Percentiles rank a stretch among this genome's conserved stretches.
phyloP scores from a whole-genome alignment of 2,329 filamentous ascomycete genomes.

The Pyrenophora teres region DNA sequence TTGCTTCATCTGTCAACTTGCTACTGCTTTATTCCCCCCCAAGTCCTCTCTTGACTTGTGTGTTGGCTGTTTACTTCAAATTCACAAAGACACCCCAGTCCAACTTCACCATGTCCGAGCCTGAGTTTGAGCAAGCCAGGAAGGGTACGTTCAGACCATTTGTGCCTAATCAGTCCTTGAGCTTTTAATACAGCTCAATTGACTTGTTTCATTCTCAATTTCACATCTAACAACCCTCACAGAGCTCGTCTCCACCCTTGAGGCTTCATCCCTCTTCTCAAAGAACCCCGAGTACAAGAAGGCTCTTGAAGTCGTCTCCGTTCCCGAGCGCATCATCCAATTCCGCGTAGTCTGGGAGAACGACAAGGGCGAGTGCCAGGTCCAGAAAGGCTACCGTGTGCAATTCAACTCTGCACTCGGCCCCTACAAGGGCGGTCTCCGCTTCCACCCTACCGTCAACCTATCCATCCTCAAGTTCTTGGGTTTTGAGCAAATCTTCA shows the following conservation, averaged over 20 bases:
- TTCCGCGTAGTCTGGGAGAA: constrained; percentile 98
- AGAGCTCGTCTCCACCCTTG: constrained; percentile 95
- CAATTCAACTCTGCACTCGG: constrained; percentile 98
- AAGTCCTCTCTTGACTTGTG: not conserved
- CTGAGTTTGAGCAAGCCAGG: constrained; percentile 99
- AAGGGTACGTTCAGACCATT: constrained; percentile 65
- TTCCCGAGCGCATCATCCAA: constrained; percentile 94
- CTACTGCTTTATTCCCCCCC: constrained; percentile 8
- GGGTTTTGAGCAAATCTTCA: constrained; percentile 99
- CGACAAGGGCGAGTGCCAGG: constrained; percentile 84
- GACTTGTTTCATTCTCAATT: not conserved
- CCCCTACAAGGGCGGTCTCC: constrained; percentile 96
- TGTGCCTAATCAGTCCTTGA: not conserved
- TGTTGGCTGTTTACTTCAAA: not conserved
- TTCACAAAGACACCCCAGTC: constrained; percentile 11
- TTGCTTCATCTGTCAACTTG: constrained; percentile 14
- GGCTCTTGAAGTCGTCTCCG: constrained; percentile 82
- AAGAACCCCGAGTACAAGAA: constrained; percentile 94
- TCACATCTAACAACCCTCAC: constrained; percentile 15
- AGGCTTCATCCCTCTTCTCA: constrained; percentile 89
- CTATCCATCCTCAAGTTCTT: constrained; percentile 87
- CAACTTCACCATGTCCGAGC: constrained; percentile 74
- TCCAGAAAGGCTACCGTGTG: constrained; percentile 94
- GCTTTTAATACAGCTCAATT: not conserved
- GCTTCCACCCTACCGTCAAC: constrained; percentile 90